Evolutionary conservation across 768 basidiomycete genomes (phyloP), one percentile per base, ranked within the genome.

Genomic region (Boletus rubroflammeus): DNA sequence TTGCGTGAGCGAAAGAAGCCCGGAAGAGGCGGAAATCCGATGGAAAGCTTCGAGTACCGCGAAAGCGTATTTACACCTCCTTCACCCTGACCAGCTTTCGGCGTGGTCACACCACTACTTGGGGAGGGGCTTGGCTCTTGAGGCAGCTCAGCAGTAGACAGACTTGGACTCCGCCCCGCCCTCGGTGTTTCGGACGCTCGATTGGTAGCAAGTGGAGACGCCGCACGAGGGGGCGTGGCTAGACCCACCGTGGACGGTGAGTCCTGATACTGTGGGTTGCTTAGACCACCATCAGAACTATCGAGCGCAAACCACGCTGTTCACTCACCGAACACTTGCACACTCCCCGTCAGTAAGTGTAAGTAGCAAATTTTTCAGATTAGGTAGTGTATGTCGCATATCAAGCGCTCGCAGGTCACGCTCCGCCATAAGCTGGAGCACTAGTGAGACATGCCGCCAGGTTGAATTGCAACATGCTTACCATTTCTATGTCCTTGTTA

Each of bases 401-500:
- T 99, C 97, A 62, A 96, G 73, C 21, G 93, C 88, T 40, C 88
- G 86, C 52, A 98, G 76, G 66, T 90, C 83, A n/a, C 88, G 85
- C 63, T 95, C 91, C 52, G 82, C 78, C 94, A 95, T 96, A 49
- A 97, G 81, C 94, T 98, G 36, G 32, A 42, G 57, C 41, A 40
- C 28, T 21, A 2, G 35, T 67, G 23, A 62, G 57, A 43, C 15
- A 28, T 23, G n/a, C 14, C 41, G 9, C 21, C n/a, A 45, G 6
- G 19, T 41, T 11, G 5, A 5, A 47, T 36, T 29, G 26, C 36
- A 50, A 34, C 19, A 46, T 36, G 6, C 62, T 44, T 59, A 95
- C 94, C 81, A 94, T 78, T 74, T 99, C 96, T 60, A 99, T 94
- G 71, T 99, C 80, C 72, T 98, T 99, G 75, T 99, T 99, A 31